phyloP scores from a whole-genome alignment of 192 early-diverging fungal species.

The Mortierella hygrophila region DNA sequence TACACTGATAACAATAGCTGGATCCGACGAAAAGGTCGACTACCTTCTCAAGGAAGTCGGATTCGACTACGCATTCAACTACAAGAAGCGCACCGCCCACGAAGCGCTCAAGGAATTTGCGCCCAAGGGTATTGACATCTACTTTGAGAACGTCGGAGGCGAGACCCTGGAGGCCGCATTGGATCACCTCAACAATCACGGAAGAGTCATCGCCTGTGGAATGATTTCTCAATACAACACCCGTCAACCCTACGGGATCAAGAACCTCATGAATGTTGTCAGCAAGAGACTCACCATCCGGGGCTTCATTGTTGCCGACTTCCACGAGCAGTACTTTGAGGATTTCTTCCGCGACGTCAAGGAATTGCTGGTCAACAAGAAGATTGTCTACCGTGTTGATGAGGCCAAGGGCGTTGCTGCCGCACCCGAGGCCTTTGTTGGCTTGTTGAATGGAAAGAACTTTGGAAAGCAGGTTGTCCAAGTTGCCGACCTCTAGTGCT shows the following conservation, averaged over 20 bases:
- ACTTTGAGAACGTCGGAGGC: constrained; percentile 90
- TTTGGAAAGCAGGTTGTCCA: constrained; percentile 77
- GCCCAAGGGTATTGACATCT: constrained; percentile 88
- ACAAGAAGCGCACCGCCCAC: constrained; percentile 73
- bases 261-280: constrained; percentile 70
- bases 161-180: constrained; percentile 82
- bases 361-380: constrained; percentile 21
- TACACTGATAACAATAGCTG: constrained; percentile 57
- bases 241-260: constrained; percentile 65
- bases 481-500: constrained; percentile 48
- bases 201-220: constrained; percentile 79
- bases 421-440: constrained; percentile 68
- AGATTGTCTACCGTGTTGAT: constrained; percentile 45
- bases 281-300: constrained; percentile 67
- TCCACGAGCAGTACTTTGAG: constrained; percentile 34
- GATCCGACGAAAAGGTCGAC: constrained; percentile 80
- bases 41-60: constrained; percentile 71
- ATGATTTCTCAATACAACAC: constrained; percentile 83
- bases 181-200: constrained; percentile 69
- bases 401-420: constrained; percentile 37
- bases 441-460: constrained; percentile 73
- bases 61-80: constrained; percentile 87
- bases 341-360: constrained; percentile 41
- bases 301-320: constrained; percentile 71
- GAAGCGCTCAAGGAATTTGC: constrained; percentile 69